These are phyloP conservation scores for Candida corydali DNA, from an alignment of 805 yeast genomes.

Conservation along the genomic window DNA sequence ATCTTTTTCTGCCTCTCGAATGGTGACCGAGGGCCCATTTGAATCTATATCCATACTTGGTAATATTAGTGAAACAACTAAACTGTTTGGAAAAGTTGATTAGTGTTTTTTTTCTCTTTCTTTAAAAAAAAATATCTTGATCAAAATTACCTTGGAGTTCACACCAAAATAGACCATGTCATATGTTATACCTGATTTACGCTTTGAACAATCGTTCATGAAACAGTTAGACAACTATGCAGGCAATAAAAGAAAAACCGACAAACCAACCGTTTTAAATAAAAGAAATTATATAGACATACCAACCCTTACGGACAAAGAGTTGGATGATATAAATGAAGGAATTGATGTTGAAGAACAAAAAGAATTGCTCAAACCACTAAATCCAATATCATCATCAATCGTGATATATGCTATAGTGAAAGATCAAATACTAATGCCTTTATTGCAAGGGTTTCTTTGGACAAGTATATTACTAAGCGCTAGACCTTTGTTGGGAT, in stretches of 20 bases:
- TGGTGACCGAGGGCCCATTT: constrained; percentile 76
- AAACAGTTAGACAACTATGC: constrained; percentile 29
- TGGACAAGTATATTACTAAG: constrained; percentile 40
- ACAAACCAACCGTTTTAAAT: not conserved
- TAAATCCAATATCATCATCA: constrained; percentile 39
- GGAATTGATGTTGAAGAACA: constrained; percentile 14
- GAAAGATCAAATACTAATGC: constrained; percentile 50
- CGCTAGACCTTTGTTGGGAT: constrained; percentile 30
- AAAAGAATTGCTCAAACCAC: constrained; percentile 18
- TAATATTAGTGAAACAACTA: no score
- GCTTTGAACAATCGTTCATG: constrained; percentile 62
- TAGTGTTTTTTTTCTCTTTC: not conserved
- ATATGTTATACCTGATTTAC: constrained; percentile 51
- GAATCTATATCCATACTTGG: constrained; percentile 23
- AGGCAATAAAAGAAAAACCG: constrained; percentile 11
- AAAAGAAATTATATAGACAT: not conserved
- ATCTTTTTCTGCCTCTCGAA: constrained; percentile 80
- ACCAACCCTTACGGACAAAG: constrained; percentile 14
- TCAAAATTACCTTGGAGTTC: constrained; percentile 8
- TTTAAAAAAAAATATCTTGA: not conserved
- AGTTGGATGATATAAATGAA: constrained; percentile 15
- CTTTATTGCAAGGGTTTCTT: constrained; percentile 49
- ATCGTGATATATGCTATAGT: constrained; percentile 46
- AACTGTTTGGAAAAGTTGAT: no score
- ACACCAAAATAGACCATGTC: constrained; percentile 6